Percentiles rank a stretch among this genome's conserved stretches.
Evolutionary conservation across 129 eudicot species (phyloP).

Genomic region (Apium graveolens): DNA sequence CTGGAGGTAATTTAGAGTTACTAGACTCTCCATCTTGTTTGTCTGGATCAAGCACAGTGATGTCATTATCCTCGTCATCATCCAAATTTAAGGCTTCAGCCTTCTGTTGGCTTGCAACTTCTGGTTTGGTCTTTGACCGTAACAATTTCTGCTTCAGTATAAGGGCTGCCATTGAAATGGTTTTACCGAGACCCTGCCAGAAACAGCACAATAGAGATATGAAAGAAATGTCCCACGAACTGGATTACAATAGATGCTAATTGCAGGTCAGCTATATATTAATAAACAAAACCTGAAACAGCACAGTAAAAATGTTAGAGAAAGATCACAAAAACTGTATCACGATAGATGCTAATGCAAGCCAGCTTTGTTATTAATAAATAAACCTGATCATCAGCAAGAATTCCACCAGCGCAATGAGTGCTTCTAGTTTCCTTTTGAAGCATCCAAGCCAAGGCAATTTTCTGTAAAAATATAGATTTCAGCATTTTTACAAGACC

Average conservation of each 20-base stretch:
- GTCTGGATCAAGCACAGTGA: conserved; percentile 18
- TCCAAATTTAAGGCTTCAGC: conserved; percentile 63
- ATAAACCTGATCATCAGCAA: conserved; percentile 98
- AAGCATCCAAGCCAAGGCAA: conserved; percentile 96
- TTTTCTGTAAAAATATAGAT: conserved; percentile 33
- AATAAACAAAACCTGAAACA: conserved; percentile 7
- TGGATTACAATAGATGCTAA: background rate
- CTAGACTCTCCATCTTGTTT: conserved; percentile 21
- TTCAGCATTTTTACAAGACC: background rate
- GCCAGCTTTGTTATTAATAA: background rate
- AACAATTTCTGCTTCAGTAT: conserved; percentile 70
- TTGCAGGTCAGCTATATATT: background rate
- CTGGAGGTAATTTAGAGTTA: conserved; percentile 15
- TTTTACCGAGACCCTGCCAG: conserved; percentile 88
- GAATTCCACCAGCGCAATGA: conserved; percentile 88
- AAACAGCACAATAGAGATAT: conserved; percentile 17
- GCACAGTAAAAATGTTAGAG: conserved; percentile 8
- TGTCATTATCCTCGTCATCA: conserved; percentile 38
- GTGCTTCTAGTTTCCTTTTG: conserved; percentile 61
- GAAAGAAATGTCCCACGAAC: background rate
- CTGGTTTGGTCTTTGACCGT: conserved; percentile 23
- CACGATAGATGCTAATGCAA: background rate
- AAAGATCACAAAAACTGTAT: background rate
- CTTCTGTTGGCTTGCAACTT: conserved; percentile 31
- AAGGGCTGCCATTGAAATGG: conserved; percentile 85